phyloP scores from a whole-genome alignment of 306 rosid species.

The Inga laurina region DNA sequence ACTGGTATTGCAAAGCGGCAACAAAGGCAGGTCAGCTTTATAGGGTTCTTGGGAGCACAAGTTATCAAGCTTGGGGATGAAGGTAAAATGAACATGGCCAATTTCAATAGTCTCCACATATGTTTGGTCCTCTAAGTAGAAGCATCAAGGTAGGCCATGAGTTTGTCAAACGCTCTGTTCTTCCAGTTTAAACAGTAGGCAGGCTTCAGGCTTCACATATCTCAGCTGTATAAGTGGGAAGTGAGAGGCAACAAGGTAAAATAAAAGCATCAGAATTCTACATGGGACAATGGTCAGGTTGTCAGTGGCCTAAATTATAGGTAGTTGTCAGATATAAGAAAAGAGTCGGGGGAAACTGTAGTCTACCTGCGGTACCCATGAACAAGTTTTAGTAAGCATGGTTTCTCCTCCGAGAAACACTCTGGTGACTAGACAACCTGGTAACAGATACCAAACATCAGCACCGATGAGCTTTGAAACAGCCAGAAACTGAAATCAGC shows the following conservation, averaged over 20 bases:
- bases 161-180: slow-evolving; percentile 87
- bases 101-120: slow-evolving; percentile 56
- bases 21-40: slow-evolving; percentile 56
- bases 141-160: slow-evolving; percentile 93
- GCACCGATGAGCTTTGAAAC: slow-evolving; percentile 18
- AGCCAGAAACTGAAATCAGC: neutral
- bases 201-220: slow-evolving; percentile 94
- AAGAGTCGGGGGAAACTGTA: slow-evolving; percentile 29
- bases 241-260: slow-evolving; percentile 95
- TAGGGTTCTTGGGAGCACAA: slow-evolving; percentile 79
- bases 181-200: slow-evolving; percentile 88
- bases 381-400: slow-evolving; percentile 41
- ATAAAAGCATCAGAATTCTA: slow-evolving; percentile 83
- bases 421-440: slow-evolving; percentile 47
- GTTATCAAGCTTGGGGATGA: slow-evolving; percentile 73
- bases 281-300: slow-evolving; percentile 70
- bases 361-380: slow-evolving; percentile 44
- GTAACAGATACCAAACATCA: slow-evolving; percentile 33
- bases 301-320: slow-evolving; percentile 41
- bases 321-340: slow-evolving; percentile 42
- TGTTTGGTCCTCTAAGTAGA: slow-evolving; percentile 78
- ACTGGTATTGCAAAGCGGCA: slow-evolving; percentile 52
- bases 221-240: slow-evolving; percentile 94
- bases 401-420: slow-evolving; percentile 58
- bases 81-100: slow-evolving; percentile 68